Conservation (phyloP, 2,329 filamentous ascomycete species). For the Botryotinia globosa region DNA sequence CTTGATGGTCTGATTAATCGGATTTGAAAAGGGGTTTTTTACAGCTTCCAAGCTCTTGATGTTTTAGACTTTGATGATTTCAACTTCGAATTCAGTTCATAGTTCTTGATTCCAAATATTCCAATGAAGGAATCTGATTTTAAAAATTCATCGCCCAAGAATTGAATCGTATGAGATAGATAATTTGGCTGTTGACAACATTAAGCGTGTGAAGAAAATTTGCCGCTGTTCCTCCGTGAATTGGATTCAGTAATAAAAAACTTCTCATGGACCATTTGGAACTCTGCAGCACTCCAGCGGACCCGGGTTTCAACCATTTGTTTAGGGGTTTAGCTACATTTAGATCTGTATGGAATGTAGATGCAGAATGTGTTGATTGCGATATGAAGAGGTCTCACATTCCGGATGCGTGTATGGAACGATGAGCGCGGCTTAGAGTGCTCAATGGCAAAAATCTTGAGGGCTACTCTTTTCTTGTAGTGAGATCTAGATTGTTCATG, state of each 20-base stretch:
- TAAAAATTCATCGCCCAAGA: not conserved
- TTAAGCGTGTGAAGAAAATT: not conserved
- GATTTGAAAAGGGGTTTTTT: not conserved
- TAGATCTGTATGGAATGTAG: conserved; percentile 7
- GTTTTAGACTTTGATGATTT: not conserved
- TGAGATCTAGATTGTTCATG: not conserved
- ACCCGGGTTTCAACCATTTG: not conserved
- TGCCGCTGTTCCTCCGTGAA: not conserved
- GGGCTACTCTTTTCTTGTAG: not conserved
- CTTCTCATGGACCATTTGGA: not conserved
- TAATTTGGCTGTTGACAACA: not conserved
- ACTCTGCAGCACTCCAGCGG: not conserved
- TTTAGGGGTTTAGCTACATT: not conserved
- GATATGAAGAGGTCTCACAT: not conserved
- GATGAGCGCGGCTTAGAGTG: not conserved
- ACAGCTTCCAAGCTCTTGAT: not conserved
- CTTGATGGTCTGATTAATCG: not conserved
- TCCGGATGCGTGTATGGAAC: not conserved
- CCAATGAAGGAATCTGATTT: not conserved
- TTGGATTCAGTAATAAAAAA: not conserved
- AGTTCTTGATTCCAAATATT: not conserved
- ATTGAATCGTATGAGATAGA: not conserved
- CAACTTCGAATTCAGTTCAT: not conserved
- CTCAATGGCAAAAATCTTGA: not conserved
- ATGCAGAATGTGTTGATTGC: not conserved